Base-by-base conservation (phyloP, 2,329 filamentous ascomycete genomes). In the Cercospora janseana region DNA sequence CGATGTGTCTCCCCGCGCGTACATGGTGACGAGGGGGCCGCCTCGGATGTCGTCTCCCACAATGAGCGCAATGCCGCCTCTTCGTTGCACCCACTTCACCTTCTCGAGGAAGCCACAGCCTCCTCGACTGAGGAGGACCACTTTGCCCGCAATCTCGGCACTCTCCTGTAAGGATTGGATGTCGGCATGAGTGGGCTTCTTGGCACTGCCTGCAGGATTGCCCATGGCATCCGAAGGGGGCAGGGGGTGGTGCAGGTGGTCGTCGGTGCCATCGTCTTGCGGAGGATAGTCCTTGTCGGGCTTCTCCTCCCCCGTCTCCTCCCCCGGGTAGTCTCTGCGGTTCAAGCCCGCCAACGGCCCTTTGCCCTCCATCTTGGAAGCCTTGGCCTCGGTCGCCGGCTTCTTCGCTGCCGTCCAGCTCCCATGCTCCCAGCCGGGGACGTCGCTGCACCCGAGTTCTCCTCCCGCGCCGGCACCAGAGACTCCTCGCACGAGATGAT, bases 71-170 rank as follows among this genome's bases (percentile, higher is more conserved):
- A 90, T 79, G 15, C 87, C 93, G 18, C 93, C 93, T 64, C 93
- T 82, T 54, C 90, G 81, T 69, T 98, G 93, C 9, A 87, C 89
- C 93, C 93, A 98, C 74, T 94, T 92, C 57, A 93, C 89, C 71
- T 98, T 98, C 66, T 97, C 92, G 53, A 96, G 72, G 68, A 98
- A 98, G 4, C 93, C 93, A 69, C 93, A 98, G 6, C 92, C 93
- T 51, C 93, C 93, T 48, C 93, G 83, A 68, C 88, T 94, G 49
- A 98, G 76, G 45, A 98, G 75, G 2, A 95, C 93, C 40, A 98
- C 82, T 71, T 95, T 97, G 59, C 93, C 93, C 24, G 85, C 79
- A 57, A 98, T 97, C 67, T 97, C 92, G 16, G 92, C 90, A 46
- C 84, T 84, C 71, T 96, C 89, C 70, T 96, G 90, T 54, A 95